phyloP scores from a whole-genome alignment of 1,139 yeast genomes.

The Debaryomyces coudertii region DNA sequence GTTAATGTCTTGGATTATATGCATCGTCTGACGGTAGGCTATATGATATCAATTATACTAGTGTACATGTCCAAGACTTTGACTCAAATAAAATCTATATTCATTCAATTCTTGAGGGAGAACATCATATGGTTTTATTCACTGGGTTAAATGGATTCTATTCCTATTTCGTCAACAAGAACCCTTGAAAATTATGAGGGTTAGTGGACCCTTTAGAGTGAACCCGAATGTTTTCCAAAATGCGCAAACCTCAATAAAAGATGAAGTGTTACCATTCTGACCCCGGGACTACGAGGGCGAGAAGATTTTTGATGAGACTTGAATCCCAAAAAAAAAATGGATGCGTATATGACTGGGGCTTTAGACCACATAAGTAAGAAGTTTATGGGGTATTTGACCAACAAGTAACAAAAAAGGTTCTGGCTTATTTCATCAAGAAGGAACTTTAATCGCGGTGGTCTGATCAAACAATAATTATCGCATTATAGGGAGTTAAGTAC shows the following conservation, averaged over 20 bases:
- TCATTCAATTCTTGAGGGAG: conserved; percentile 14
- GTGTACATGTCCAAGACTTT: conserved; percentile 6
- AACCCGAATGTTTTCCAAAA: not conserved
- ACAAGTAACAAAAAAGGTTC: not conserved
- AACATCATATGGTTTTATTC: conserved; percentile 14
- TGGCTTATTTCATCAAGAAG: conserved; percentile 13
- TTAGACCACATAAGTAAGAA: not conserved
- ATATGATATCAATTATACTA: conserved; percentile 12
- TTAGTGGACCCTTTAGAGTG: conserved; percentile 15
- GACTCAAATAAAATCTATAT: conserved; percentile 11
- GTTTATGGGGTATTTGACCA: not conserved
- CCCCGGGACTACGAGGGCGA: not conserved
- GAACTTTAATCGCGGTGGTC: conserved; percentile 17
- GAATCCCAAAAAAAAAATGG: not conserved
- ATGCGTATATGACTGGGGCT: not conserved
- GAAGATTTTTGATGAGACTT: not conserved
- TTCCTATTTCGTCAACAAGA: conserved; percentile 15
- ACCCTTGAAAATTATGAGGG: conserved; percentile 15
- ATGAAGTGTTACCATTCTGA: not conserved
- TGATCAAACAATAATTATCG: conserved; percentile 16
- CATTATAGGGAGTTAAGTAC: conserved; percentile 16
- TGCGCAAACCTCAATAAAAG: not conserved
- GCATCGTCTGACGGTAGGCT: conserved; percentile 11
- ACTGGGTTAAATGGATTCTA: conserved; percentile 16
- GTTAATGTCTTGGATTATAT: conserved; percentile 13